A percentile compares a stretch with the other conserved stretches of the same genome.
Evolutionary conservation across 306 rosid genomes (phyloP).

Genomic region (Pterocarpus macrocarpus): DNA sequence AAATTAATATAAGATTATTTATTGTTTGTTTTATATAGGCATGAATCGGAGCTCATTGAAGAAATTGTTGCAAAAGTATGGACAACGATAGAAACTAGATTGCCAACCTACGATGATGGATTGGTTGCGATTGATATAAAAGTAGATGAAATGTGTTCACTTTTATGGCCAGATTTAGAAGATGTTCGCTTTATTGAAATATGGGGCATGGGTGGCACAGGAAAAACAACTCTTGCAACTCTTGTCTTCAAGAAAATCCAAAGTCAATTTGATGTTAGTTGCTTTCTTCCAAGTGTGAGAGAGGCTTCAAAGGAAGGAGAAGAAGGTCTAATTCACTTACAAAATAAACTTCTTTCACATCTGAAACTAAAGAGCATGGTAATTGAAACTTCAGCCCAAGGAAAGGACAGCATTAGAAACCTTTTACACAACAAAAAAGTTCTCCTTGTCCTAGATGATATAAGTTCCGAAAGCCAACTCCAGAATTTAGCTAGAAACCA

Average conservation of each 20-base stretch:
- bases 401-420: constrained; percentile 20
- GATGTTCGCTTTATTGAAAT: constrained; percentile 40
- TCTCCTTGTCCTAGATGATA: constrained; percentile 20
- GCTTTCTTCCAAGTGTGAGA: constrained; percentile 29
- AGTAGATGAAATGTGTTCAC: neutral
- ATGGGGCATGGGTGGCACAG: constrained; percentile 39
- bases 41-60: constrained; percentile 38
- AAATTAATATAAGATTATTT: neutral
- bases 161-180: neutral
- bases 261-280: constrained; percentile 34
- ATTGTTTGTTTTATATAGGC: constrained; percentile 13
- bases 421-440: neutral
- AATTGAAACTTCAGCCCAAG: constrained; percentile 1
- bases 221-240: constrained; percentile 39
- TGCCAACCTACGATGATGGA: constrained; percentile 37
- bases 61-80: constrained; percentile 26
- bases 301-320: constrained; percentile 20
- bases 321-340: constrained; percentile 18
- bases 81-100: constrained; percentile 20
- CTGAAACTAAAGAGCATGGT: neutral
- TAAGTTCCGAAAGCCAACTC: neutral
- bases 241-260: constrained; percentile 2
- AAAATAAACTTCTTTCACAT: constrained; percentile 21
- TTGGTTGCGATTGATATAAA: constrained; percentile 23
- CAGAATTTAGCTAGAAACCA: constrained; percentile 5